phyloP scores from a whole-genome alignment of 306 rosid species.

The Malus sieversii region DNA sequence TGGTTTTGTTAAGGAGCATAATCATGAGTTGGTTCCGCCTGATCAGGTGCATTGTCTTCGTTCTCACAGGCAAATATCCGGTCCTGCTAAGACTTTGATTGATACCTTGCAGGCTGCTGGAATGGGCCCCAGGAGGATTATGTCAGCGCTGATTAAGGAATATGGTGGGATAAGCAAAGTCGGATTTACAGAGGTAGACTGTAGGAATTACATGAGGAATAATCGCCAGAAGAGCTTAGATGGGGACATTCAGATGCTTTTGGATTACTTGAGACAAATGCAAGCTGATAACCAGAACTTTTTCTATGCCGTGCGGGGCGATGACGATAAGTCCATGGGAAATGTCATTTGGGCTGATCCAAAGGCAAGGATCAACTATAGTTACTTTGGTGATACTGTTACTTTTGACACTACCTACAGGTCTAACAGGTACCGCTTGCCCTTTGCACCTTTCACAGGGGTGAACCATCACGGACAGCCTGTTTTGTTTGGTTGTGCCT shows the following conservation, averaged over 20 bases:
- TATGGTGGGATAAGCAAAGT: slow-evolving; percentile 96
- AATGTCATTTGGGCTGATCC: slow-evolving; percentile 96
- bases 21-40: slow-evolving; percentile 90
- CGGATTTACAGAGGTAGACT: slow-evolving; percentile 96
- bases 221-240: slow-evolving; percentile 85
- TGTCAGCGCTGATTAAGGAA: slow-evolving; percentile 94
- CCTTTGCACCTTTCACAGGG: slow-evolving; percentile 97
- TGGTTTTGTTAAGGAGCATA: slow-evolving; percentile 85
- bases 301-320: slow-evolving; percentile 86
- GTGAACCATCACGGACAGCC: slow-evolving; percentile 96
- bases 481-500: slow-evolving; percentile 93
- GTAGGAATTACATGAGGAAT: slow-evolving; percentile 98
- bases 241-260: slow-evolving; percentile 81
- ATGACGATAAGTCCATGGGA: slow-evolving; percentile 58
- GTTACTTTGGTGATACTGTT: slow-evolving; percentile 87
- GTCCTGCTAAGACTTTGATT: slow-evolving; percentile 89
- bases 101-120: slow-evolving; percentile 99
- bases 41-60: slow-evolving; percentile 97
- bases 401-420: slow-evolving; percentile 97
- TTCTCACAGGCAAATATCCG: slow-evolving; percentile 93
- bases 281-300: slow-evolving; percentile 68
- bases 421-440: slow-evolving; percentile 92
- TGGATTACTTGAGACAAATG: slow-evolving; percentile 89
- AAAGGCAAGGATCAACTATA: slow-evolving; percentile 76
- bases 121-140: slow-evolving; percentile 95